Conservation (phyloP, 176 grass and related monocot genomes). For the Thinopyrum elongatum region DNA sequence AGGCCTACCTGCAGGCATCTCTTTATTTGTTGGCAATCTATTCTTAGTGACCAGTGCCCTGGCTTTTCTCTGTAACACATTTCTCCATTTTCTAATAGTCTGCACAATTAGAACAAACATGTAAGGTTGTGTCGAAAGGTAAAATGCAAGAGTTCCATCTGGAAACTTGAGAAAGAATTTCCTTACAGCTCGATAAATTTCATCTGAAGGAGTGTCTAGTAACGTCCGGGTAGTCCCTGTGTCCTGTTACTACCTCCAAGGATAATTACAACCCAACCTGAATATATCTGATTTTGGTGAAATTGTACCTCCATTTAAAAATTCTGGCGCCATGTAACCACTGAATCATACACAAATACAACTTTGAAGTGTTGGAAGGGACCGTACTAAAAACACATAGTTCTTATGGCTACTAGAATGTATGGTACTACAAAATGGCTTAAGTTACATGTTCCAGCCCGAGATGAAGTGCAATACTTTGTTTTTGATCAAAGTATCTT, state of each 20-base stretch:
- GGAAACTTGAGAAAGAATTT: not conserved
- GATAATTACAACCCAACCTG: not conserved
- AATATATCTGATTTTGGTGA: not conserved
- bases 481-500: not conserved
- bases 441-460: conserved; percentile 15
- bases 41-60: not conserved
- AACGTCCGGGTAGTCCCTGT: not conserved
- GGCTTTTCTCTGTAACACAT: not conserved
- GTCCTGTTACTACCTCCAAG: not conserved
- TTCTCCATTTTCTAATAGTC: not conserved
- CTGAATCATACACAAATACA: not conserved
- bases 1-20: not conserved
- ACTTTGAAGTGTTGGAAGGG: not conserved
- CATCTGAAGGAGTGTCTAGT: not conserved
- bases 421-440: not conserved
- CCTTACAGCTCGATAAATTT: not conserved
- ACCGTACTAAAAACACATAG: not conserved
- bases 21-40: not conserved
- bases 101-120: not conserved
- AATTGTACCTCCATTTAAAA: not conserved
- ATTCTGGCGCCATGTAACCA: conserved; percentile 9
- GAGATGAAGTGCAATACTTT: not conserved
- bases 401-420: not conserved
- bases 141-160: not conserved
- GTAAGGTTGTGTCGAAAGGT: not conserved